phyloP scores from a whole-genome alignment of 306 rosid species.

The Prunus davidiana region DNA sequence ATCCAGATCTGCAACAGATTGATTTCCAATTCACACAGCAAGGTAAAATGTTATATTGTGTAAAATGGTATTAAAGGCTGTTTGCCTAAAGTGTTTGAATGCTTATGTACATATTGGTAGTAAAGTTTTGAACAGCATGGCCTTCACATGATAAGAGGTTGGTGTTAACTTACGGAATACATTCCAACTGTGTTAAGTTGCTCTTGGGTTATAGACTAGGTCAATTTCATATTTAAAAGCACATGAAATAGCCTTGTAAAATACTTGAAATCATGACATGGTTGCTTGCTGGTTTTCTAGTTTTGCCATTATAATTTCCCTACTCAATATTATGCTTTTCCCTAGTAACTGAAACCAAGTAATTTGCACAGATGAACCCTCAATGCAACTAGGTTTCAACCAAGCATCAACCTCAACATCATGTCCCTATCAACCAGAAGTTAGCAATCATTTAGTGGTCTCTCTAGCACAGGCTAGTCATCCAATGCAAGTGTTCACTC shows the following conservation, averaged over 20 bases:
- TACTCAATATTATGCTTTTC: background rate
- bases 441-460: slow-evolving; percentile 11
- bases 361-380: slow-evolving; percentile 37
- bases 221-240: no score
- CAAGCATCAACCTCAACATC: slow-evolving; percentile 23
- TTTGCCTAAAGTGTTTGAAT: no score
- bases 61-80: background rate
- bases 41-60: slow-evolving; percentile 28
- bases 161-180: no score
- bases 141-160: no score
- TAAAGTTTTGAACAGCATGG: no score
- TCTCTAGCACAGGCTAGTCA: slow-evolving; percentile 9
- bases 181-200: no score
- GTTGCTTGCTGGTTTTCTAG: no score
- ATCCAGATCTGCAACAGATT: slow-evolving; percentile 23
- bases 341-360: background rate
- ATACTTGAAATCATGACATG: no score
- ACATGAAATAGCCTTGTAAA: no score
- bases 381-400: slow-evolving; percentile 2
- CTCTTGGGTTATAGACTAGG: no score
- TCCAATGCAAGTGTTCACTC: background rate
- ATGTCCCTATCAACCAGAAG: slow-evolving; percentile 22
- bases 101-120: no score
- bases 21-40: slow-evolving; percentile 17
- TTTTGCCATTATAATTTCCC: background rate